phyloP scores from a whole-genome alignment of 1,139 yeast species.

The Lizanozyma gosingica region DNA sequence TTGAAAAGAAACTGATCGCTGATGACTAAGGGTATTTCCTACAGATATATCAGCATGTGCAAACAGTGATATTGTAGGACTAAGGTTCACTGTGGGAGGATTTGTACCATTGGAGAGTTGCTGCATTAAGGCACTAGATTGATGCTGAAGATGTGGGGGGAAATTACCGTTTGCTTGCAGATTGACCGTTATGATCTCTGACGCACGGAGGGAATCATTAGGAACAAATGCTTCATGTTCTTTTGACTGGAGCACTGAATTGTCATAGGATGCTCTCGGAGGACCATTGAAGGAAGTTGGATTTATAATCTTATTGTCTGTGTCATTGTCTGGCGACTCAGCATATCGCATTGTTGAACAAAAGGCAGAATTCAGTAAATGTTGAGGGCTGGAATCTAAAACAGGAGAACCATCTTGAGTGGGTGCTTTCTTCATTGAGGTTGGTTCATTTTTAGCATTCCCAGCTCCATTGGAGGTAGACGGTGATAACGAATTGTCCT shows the following conservation, averaged over 20 bases:
- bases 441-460: background rate
- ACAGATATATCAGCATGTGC: background rate
- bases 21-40: background rate
- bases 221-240: background rate
- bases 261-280: too few relatives aligned
- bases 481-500: background rate
- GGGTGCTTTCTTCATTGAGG: background rate
- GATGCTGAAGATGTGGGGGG: background rate
- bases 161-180: background rate
- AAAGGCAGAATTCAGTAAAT: background rate
- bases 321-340: background rate
- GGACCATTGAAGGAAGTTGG: background rate
- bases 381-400: background rate
- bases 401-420: background rate
- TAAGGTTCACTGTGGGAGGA: background rate
- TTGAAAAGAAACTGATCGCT: background rate
- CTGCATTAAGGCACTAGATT: background rate
- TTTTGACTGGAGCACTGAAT: background rate
- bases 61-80: background rate
- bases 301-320: too few relatives aligned
- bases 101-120: too few relatives aligned
- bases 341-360: background rate
- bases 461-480: background rate
- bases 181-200: too few relatives aligned
- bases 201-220: background rate